Conservation (phyloP, 495 filamentous ascomycete genomes). For the Hapsidospora chrysogenum region DNA sequence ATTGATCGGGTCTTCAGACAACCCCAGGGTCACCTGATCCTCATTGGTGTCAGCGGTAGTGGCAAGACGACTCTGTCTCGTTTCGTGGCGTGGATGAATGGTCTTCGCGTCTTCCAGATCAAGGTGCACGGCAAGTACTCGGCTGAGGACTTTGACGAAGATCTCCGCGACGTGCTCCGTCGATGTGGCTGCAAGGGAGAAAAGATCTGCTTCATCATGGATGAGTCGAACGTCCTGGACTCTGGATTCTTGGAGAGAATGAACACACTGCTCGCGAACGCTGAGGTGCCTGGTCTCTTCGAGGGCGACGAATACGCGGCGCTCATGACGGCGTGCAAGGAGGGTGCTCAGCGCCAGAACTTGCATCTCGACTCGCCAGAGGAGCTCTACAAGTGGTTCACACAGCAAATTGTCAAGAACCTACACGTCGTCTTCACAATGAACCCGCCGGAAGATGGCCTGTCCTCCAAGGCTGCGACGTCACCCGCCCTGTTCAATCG, state of each 20-base stretch:
- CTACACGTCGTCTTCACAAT: slow-evolving; percentile 98
- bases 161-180: slow-evolving; percentile 82
- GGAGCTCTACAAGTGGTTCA: slow-evolving; percentile 99
- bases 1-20: slow-evolving; percentile 98
- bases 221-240: slow-evolving; percentile 95
- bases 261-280: slow-evolving; percentile 96
- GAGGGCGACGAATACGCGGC: slow-evolving; percentile 93
- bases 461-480: slow-evolving; percentile 91
- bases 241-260: slow-evolving; percentile 97
- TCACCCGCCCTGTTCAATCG: slow-evolving; percentile 96
- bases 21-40: slow-evolving; percentile 91
- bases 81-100: slow-evolving; percentile 99
- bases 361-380: slow-evolving; percentile 90
- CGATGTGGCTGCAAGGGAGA: slow-evolving; percentile 94
- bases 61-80: slow-evolving; percentile 96
- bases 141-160: slow-evolving; percentile 96
- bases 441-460: slow-evolving; percentile 94
- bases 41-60: slow-evolving; percentile 95
- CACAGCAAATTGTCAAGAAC: slow-evolving; percentile 96
- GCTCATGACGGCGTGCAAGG: slow-evolving; percentile 95
- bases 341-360: slow-evolving; percentile 92
- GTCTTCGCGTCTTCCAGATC: slow-evolving; percentile 96
- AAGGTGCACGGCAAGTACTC: slow-evolving; percentile 99
- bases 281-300: slow-evolving; percentile 93
- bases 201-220: slow-evolving; percentile 99